Conservation (phyloP, 306 rosid genomes). For the Pyrus communis region DNA sequence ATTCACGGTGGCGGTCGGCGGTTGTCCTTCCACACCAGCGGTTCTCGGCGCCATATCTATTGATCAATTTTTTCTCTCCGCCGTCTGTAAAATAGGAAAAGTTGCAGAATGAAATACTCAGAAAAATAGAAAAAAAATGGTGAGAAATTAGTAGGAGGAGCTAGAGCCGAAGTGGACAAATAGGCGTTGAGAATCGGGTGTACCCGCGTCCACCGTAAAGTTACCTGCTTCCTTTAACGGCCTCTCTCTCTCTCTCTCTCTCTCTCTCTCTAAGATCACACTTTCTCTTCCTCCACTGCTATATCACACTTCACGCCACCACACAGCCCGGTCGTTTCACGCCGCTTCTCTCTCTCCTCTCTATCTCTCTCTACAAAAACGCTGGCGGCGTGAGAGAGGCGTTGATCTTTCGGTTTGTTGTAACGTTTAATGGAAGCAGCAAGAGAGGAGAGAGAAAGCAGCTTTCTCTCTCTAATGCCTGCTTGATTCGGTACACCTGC, state of each 20-base stretch:
- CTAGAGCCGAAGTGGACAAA: background rate
- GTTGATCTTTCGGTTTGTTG: background rate
- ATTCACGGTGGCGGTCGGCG: background rate
- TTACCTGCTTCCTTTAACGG: background rate
- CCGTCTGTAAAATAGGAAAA: background rate
- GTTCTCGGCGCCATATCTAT: background rate
- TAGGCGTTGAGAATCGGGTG: slow-evolving; percentile 7
- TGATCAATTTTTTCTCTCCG: background rate
- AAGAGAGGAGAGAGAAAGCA: background rate
- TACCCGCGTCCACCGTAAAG: slow-evolving; percentile 4
- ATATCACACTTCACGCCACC: slow-evolving; percentile 9
- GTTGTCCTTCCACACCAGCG: background rate
- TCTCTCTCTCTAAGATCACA: background rate
- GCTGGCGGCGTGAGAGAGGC: background rate
- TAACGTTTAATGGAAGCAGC: background rate
- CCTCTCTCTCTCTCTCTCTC: slow-evolving; percentile 1
- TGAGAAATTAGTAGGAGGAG: background rate
- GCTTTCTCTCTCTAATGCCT: background rate
- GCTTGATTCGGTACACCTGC: slow-evolving; percentile 8
- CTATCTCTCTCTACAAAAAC: background rate
- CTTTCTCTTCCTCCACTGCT: slow-evolving; percentile 3
- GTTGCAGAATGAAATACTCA: background rate
- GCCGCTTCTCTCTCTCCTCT: background rate
- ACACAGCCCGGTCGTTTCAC: background rate
- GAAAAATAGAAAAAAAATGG: background rate